Evolutionary conservation across 352 stramenopile species (phyloP), one percentile per base, ranked within the genome.

Genomic region (Elongisporangium prolatum): DNA sequence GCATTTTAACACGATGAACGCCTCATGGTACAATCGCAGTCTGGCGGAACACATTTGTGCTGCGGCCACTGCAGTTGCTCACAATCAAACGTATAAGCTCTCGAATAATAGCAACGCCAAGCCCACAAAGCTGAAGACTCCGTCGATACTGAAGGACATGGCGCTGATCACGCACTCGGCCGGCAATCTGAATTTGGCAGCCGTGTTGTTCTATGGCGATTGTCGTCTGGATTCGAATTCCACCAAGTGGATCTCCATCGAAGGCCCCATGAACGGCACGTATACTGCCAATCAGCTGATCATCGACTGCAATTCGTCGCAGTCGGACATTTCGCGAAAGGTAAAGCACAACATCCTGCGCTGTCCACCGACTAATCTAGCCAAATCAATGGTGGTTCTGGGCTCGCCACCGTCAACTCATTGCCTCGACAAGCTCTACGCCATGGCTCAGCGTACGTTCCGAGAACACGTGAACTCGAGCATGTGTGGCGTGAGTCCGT

Each of bases 161-260:
- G 60, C 70, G 17, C 40, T 80, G 17, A 60, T 83, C 4, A 56
- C 70, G 4, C 69, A 83, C 48, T 84, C 74, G 53, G 72, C 71
- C 34, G 74, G 71, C 4, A 77, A 72, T 40, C 47, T 84, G 18
- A 66, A 76, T 50, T 57, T 75, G 8, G 69, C 68, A 4, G 53
- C 59, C 3, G 67, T 67, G 0, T 20, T 74, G 2, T 59, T 72
- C 22, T 56, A 54, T 7, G 52, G 59, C n/a, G 57, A 68, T 28
- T 84, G 74, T 55, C 44, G 28, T 10, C 61, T 84, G 50, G 58
- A 63, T 13, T 17, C 21, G 0, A 44, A 49, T 1, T 65, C 57
- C 17, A 69, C 71, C 53, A 76, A 75, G 51, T 84, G 74, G 74
- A 70, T 80, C 25, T 69, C 71, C 1, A 59, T 84, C 14, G 20